Evolutionary conservation across 2,329 filamentous ascomycete species (phyloP).

Genomic region (Ceratocystis variospora): DNA sequence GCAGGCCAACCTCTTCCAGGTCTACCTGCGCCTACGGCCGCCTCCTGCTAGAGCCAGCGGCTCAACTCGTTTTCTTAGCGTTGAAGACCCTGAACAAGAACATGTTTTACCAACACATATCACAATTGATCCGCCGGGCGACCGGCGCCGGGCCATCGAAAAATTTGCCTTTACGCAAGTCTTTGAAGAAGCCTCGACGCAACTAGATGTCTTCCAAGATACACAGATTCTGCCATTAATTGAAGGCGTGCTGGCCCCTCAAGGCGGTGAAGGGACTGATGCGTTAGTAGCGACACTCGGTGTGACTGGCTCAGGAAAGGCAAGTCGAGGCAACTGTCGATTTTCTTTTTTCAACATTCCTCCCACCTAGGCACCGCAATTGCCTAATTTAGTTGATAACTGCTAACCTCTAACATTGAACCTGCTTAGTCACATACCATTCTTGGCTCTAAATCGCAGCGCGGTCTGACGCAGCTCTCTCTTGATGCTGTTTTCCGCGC

Average conservation of each 20-base stretch:
- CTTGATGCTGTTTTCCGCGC: constrained; percentile 83
- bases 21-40: constrained; percentile 76
- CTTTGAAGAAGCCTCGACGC: constrained; percentile 73
- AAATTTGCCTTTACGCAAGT: constrained; percentile 90
- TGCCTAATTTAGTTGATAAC: neutral
- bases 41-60: constrained; percentile 26
- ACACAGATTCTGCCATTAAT: constrained; percentile 62
- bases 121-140: constrained; percentile 65
- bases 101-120: constrained; percentile 46
- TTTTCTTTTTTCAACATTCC: too few species aligned
- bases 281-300: constrained; percentile 82
- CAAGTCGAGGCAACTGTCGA: constrained; percentile 27
- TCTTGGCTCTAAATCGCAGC: constrained; percentile 70
- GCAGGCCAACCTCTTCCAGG: constrained; percentile 59
- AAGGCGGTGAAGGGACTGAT: constrained; percentile 69
- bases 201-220: constrained; percentile 75
- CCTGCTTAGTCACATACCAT: constrained; percentile 78
- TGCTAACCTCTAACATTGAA: neutral
- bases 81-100: constrained; percentile 45
- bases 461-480: constrained; percentile 80
- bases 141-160: constrained; percentile 78
- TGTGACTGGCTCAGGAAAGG: constrained; percentile 93
- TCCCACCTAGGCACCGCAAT: neutral
- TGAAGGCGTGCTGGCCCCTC: constrained; percentile 55
- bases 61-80: constrained; percentile 60